Evolutionary conservation across 2,329 filamentous ascomycete genomes (phyloP), one percentile per base, ranked within the genome.

Genomic region (Fusarium siculi): DNA sequence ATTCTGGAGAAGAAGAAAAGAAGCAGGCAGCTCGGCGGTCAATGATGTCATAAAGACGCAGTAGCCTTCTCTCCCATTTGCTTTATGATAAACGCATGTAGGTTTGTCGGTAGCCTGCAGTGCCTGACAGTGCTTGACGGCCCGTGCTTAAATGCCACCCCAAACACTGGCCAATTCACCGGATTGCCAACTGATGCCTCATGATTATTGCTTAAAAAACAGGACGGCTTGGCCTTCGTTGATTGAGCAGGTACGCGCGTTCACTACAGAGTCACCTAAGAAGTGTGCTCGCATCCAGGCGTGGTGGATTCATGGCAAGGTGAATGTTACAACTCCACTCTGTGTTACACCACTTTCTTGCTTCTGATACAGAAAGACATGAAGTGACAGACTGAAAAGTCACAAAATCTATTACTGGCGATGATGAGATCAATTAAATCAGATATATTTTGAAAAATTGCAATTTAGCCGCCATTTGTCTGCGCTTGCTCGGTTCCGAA

Each of bases 201-300:
- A 18, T 2, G 8, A 16, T 49, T 5, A n/a, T 9, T 2, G 7
- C 1, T 12, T 12, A 18, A 4, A 18, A 0, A 11, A 21, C 4
- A 3, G 12, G 4, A 28, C 0, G 12, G 3, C 16, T 21, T 7
- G 9, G 5, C 7, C 5, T 32, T 5, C n/a, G 2, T n/a, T 9
- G 10, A 2, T 49, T 1, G n/a, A 2, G 1, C 2, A 9, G 4
- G 7, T n/a, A 0, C 7, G 15, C 4, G 3, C 1, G 18, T 11
- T 23, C 7, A 32, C 28, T 18, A 49, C 3, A 14, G 15, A 32
- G 21, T 49, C 7, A 10, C 10, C 15, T 12, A 30, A 23, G 10
- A n/a, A 11, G 9, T 21, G 8, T 1, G 4, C n/a, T 4, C 9
- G 7, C 7, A 21, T 25, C 9, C 9, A 15, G 4, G 11, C 32